Evolutionary conservation across 352 stramenopile species (phyloP).

Genomic region (Phytophthora pistaciae): DNA sequence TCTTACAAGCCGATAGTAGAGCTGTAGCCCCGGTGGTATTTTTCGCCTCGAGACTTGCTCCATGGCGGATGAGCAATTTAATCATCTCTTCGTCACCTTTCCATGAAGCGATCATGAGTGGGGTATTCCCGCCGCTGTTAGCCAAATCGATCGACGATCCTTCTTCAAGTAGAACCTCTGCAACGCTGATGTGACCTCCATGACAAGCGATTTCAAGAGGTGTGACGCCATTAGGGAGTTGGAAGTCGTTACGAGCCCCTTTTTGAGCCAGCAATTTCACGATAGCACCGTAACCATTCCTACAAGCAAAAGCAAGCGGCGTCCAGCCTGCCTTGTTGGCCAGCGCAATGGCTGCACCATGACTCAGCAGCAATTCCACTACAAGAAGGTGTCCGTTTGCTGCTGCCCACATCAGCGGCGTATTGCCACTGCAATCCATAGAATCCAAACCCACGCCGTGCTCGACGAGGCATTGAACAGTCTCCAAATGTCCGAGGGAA

Average conservation of each 20-base stretch:
- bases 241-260: background rate
- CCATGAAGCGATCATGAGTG: background rate
- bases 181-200: constrained; percentile 1
- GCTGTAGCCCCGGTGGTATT: background rate
- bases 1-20: background rate
- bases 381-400: background rate
- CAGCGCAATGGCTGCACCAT: background rate
- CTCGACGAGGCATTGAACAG: background rate
- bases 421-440: background rate
- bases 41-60: background rate
- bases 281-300: background rate
- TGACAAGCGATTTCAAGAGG: constrained; percentile 4
- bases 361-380: background rate
- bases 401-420: background rate
- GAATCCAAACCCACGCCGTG: background rate
- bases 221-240: background rate
- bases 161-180: background rate
- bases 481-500: background rate
- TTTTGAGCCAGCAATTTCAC: background rate
- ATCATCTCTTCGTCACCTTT: background rate
- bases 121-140: background rate
- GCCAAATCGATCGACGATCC: background rate
- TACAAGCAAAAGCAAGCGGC: background rate
- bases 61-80: background rate
- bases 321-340: background rate